These are phyloP conservation scores for Amanita exitialis DNA, from an alignment of 768 basidiomycete species.

Conservation along the genomic window DNA sequence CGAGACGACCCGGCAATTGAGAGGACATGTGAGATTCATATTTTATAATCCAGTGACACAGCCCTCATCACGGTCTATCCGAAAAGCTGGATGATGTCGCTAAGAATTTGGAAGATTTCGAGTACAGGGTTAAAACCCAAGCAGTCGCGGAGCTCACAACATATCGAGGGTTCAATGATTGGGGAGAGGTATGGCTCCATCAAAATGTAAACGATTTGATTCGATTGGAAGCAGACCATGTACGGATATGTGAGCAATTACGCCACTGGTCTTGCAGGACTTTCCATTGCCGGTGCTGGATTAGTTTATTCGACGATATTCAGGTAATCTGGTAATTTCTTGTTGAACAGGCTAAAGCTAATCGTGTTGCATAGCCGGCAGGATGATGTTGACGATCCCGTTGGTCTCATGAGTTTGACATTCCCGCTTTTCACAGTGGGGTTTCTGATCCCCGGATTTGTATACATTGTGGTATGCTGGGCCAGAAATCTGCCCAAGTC, in stretches of 20 bases:
- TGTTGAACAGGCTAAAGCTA: neutral
- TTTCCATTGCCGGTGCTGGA: slow-evolving; percentile 16
- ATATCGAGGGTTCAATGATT: too few species aligned
- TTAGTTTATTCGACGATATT: slow-evolving; percentile 17
- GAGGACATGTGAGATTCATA: neutral
- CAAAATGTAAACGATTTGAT: neutral
- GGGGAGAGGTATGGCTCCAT: too few species aligned
- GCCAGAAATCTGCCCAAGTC: slow-evolving; percentile 12
- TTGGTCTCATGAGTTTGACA: slow-evolving; percentile 17
- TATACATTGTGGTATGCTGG: slow-evolving; percentile 12
- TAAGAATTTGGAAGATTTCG: too few species aligned
- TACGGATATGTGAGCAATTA: neutral
- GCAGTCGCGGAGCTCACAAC: too few species aligned
- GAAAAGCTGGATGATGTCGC: neutral
- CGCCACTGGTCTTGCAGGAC: slow-evolving; percentile 9
- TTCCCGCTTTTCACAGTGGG: slow-evolving; percentile 18
- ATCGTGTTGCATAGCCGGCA: slow-evolving; percentile 3
- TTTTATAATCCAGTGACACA: neutral
- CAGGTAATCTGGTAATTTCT: neutral
- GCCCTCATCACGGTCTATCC: neutral
- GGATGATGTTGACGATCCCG: slow-evolving; percentile 11
- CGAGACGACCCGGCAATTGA: neutral
- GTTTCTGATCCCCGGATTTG: slow-evolving; percentile 15
- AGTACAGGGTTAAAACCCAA: too few species aligned
- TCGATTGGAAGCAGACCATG: neutral